These are phyloP conservation scores for Boletus semigastroideus DNA, from an alignment of 1,284 basidiomycete species.

Conservation along the genomic window DNA sequence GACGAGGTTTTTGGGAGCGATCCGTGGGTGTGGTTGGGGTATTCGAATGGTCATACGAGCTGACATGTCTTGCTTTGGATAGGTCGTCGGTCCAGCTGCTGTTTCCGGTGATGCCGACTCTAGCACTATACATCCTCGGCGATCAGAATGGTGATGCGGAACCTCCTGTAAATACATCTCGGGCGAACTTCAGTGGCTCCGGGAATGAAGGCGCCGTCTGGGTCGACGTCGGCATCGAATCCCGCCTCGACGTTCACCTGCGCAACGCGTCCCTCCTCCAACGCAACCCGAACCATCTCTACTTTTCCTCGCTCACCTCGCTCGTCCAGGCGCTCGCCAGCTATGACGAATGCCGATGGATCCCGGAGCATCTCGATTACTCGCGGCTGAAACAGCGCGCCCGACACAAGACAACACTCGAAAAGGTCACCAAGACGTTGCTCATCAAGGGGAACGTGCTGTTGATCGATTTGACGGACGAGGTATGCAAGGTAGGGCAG, in stretches of 20 bases:
- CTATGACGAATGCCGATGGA: conserved; percentile 52
- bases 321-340: conserved; percentile 49
- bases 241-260: conserved; percentile 49
- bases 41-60: not conserved
- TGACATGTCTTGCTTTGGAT: conserved; percentile 1
- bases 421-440: conserved; percentile 55
- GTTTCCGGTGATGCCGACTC: conserved; percentile 52
- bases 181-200: not conserved
- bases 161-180: not conserved
- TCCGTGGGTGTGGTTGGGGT: conserved; percentile 16
- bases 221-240: conserved; percentile 50
- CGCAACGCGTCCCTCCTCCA: conserved; percentile 57
- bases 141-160: conserved; percentile 19
- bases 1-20: conserved; percentile 34
- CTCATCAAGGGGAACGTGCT: conserved; percentile 48
- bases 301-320: conserved; percentile 52
- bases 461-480: conserved; percentile 54
- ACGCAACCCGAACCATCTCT: conserved; percentile 44
- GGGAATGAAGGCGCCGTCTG: conserved; percentile 14
- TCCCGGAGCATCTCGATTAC: conserved; percentile 49
- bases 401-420: conserved; percentile 51
- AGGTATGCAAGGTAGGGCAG: conserved; percentile 40
- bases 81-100: conserved; percentile 48
- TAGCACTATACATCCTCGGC: conserved; percentile 50
- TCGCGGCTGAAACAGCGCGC: conserved; percentile 53